These are phyloP conservation scores for Dryas integrifolia DNA, from an alignment of 331 rosid species.

Conservation along the genomic window DNA sequence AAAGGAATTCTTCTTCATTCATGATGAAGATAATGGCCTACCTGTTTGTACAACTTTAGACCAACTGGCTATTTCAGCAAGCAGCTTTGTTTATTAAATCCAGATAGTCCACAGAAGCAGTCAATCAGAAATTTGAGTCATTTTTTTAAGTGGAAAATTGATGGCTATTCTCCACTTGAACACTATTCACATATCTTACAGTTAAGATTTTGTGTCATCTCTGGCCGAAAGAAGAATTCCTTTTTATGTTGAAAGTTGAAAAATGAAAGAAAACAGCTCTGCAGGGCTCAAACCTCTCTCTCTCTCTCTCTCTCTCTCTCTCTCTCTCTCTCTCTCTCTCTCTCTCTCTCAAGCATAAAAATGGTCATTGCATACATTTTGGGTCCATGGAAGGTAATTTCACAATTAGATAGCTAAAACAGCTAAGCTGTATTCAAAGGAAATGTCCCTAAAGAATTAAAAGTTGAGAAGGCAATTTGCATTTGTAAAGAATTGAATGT, in stretches of 20 bases:
- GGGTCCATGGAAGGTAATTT: too few species aligned
- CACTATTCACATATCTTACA: not conserved
- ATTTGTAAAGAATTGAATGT: too few species aligned
- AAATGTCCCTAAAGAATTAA: too few species aligned
- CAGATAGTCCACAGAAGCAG: not conserved
- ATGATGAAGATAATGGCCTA: not conserved
- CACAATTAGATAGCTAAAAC: too few species aligned
- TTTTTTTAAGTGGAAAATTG: not conserved
- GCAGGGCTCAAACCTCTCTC: not conserved
- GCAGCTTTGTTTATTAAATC: not conserved
- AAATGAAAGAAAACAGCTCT: too few species aligned
- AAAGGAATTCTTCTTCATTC: not conserved
- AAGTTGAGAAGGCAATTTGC: too few species aligned
- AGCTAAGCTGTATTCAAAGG: too few species aligned
- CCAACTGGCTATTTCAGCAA: constrained; percentile 1
- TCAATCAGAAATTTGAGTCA: not conserved
- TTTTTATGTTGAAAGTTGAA: too few species aligned
- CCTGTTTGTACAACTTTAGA: not conserved
- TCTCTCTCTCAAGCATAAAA: too few species aligned
- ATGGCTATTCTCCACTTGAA: not conserved
- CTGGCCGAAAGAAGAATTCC: not conserved
- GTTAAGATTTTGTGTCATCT: not conserved
- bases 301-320: too few species aligned
- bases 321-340: too few species aligned
- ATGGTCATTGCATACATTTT: too few species aligned